These are phyloP conservation scores for Megacollybia marginata DNA, from an alignment of 768 basidiomycete genomes.

Conservation along the genomic window DNA sequence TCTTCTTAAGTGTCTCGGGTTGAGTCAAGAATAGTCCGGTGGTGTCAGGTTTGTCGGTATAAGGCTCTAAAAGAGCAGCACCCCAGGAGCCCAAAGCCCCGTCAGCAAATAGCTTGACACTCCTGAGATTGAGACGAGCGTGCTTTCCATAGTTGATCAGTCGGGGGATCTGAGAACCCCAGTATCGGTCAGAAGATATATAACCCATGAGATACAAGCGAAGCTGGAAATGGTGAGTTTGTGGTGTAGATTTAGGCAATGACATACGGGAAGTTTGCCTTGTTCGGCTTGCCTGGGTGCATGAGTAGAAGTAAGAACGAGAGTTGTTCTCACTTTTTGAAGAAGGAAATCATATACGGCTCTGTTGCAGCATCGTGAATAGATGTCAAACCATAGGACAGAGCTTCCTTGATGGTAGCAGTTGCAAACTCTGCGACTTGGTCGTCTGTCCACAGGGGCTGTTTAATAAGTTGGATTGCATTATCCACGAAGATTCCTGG, in stretches of 20 bases:
- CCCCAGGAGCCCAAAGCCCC: slow-evolving; percentile 93
- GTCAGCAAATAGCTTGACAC: slow-evolving; percentile 73
- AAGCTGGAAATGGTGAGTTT: slow-evolving; percentile 9
- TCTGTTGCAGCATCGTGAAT: slow-evolving; percentile 75
- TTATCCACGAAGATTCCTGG: slow-evolving; percentile 80
- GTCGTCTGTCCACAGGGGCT: slow-evolving; percentile 56
- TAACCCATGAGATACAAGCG: slow-evolving; percentile 58
- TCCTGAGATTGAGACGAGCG: slow-evolving; percentile 48
- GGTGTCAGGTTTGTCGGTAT: slow-evolving; percentile 69
- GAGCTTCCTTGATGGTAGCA: slow-evolving; percentile 57
- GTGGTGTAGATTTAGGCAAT: slow-evolving; percentile 27
- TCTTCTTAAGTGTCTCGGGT: slow-evolving; percentile 41
- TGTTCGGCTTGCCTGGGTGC: slow-evolving; percentile 56
- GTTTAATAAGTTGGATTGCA: slow-evolving; percentile 70
- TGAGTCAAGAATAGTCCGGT: slow-evolving; percentile 61
- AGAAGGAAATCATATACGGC: slow-evolving; percentile 52
- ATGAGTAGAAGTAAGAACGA: not conserved
- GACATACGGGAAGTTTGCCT: slow-evolving; percentile 44
- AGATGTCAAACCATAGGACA: slow-evolving; percentile 75
- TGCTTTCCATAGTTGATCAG: slow-evolving; percentile 53
- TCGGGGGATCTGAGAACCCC: slow-evolving; percentile 55
- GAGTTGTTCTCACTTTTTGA: slow-evolving; percentile 41
- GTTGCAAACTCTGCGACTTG: slow-evolving; percentile 54
- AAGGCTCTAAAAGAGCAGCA: slow-evolving; percentile 81
- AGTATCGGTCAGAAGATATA: slow-evolving; percentile 48